Conservation (phyloP, 495 filamentous ascomycete species). For the Penicillium macrosclerotiorum region DNA sequence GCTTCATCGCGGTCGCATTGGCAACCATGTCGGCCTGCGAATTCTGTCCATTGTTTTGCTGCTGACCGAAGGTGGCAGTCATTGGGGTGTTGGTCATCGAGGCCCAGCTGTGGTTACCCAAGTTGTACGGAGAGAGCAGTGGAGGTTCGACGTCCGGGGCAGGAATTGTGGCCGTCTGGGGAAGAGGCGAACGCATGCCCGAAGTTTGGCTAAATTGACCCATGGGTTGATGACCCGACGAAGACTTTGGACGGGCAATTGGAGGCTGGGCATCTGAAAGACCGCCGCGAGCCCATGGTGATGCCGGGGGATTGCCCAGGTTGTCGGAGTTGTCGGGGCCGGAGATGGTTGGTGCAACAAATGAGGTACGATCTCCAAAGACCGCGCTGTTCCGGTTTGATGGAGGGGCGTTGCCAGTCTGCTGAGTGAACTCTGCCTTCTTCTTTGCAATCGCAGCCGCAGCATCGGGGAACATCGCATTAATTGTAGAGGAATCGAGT, state of each 20-base stretch:
- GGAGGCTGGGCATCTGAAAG: slow-evolving; percentile 53
- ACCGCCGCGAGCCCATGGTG: slow-evolving; percentile 68
- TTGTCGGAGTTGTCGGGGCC: slow-evolving; percentile 58
- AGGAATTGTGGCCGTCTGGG: slow-evolving; percentile 79
- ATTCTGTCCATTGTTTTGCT: slow-evolving; percentile 41
- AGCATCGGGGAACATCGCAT: slow-evolving; percentile 98
- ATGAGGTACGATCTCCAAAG: slow-evolving; percentile 76
- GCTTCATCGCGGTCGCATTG: slow-evolving; percentile 98
- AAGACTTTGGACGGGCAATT: slow-evolving; percentile 81
- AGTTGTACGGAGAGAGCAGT: slow-evolving; percentile 83
- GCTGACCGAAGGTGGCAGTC: slow-evolving; percentile 73
- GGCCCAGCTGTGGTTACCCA: slow-evolving; percentile 89
- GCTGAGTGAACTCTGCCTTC: slow-evolving; percentile 93
- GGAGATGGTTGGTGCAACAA: slow-evolving; percentile 76
- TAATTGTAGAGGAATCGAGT: slow-evolving; percentile 89
- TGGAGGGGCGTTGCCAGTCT: slow-evolving; percentile 83
- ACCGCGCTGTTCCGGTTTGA: slow-evolving; percentile 92
- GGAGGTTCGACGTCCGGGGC: slow-evolving; percentile 78
- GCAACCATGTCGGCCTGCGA: slow-evolving; percentile 96
- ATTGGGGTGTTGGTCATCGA: slow-evolving; percentile 98
- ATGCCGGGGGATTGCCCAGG: slow-evolving; percentile 60
- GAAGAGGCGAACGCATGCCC: slow-evolving; percentile 78
- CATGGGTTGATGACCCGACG: slow-evolving; percentile 86
- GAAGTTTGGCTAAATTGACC: slow-evolving; percentile 91
- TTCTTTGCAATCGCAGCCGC: slow-evolving; percentile 96